These are phyloP conservation scores for Aaosphaeria pasadenensis DNA, from an alignment of 2,329 filamentous ascomycete genomes.

Conservation along the genomic window DNA sequence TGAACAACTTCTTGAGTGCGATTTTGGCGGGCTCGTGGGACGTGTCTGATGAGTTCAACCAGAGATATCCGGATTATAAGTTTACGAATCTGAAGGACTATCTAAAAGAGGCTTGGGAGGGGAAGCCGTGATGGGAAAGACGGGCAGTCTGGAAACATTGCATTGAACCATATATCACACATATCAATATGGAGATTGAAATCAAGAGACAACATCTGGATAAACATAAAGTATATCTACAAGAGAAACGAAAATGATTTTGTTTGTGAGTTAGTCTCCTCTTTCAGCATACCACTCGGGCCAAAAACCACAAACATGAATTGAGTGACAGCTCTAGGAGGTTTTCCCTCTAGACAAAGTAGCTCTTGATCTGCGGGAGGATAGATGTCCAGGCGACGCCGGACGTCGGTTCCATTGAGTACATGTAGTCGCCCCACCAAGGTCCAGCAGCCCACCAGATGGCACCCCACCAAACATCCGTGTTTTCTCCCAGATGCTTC, in stretches of 20 bases:
- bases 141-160: too few species aligned
- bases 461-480: conserved; percentile 53
- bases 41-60: conserved; percentile 46
- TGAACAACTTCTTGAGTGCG: conserved; percentile 43
- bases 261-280: too few species aligned
- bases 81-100: conserved; percentile 45
- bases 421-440: conserved; percentile 50
- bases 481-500: conserved; percentile 46
- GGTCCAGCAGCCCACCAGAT: conserved; percentile 57
- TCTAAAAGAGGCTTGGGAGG: conserved; percentile 40
- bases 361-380: conserved; percentile 35
- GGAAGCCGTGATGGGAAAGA: conserved; percentile 13
- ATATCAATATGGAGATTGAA: too few species aligned
- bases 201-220: too few species aligned
- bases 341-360: conserved; percentile 13
- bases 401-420: conserved; percentile 48
- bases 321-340: too few species aligned
- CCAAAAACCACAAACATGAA: too few species aligned
- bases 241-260: too few species aligned
- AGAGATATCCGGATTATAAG: conserved; percentile 43
- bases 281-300: too few species aligned
- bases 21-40: conserved; percentile 44
- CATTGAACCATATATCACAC: too few species aligned
- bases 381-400: conserved; percentile 41
- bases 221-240: too few species aligned